Percentiles rank a stretch among this genome's conserved stretches.
These are phyloP conservation scores for Tremella yokohamensis DNA, from an alignment of 768 basidiomycete genomes.

Conservation along the genomic window DNA sequence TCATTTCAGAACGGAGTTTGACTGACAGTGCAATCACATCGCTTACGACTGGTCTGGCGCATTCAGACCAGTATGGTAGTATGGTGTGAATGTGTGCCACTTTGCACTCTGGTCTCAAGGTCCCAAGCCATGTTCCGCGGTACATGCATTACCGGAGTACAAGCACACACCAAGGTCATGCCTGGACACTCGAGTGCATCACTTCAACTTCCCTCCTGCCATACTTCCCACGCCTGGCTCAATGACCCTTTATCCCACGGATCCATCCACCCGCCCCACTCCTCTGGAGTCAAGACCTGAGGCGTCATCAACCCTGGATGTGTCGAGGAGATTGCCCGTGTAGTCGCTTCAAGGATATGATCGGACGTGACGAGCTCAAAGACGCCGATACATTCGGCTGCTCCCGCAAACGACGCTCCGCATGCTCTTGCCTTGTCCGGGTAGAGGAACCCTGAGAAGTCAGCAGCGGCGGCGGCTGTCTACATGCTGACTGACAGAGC, in stretches of 20 bases:
- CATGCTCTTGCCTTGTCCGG: not conserved
- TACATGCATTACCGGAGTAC: no score
- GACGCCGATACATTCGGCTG: not conserved
- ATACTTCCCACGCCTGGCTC: conserved; percentile 4
- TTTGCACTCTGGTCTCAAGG: no score
- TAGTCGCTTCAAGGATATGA: not conserved
- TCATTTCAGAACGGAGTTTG: no score
- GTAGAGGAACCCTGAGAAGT: conserved; percentile 2
- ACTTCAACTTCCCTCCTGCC: not conserved
- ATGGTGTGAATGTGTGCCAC: no score
- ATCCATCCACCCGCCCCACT: not conserved
- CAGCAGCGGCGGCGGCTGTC: not conserved
- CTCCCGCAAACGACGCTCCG: not conserved
- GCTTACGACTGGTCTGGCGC: no score
- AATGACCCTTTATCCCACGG: not conserved
- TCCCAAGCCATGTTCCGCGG: no score
- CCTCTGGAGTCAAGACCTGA: not conserved
- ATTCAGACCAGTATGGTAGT: no score
- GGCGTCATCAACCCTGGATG: not conserved
- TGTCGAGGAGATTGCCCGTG: not conserved
- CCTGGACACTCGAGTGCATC: no score
- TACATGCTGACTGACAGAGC: not conserved
- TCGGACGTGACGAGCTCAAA: not conserved
- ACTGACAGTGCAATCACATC: no score
- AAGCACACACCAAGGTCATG: no score